A percentile compares a stretch with the other conserved stretches of the same genome.
phyloP scores from a whole-genome alignment of 352 stramenopile species.

The Globisporangium sylvaticum region DNA sequence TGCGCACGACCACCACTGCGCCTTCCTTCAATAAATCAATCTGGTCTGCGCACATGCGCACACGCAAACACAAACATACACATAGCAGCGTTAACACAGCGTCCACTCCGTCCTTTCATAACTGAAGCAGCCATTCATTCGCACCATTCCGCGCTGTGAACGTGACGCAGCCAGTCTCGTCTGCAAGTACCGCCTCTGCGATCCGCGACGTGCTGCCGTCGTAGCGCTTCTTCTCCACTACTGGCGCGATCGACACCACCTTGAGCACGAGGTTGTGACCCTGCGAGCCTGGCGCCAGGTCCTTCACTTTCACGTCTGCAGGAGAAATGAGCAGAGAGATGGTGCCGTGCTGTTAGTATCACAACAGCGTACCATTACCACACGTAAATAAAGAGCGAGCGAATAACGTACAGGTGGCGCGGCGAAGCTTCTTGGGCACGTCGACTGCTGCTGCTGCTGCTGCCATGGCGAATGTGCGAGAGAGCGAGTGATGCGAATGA shows the following conservation, averaged over 20 bases:
- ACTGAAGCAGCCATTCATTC: not conserved
- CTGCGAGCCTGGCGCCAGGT: constrained; percentile 66
- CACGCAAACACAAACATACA: not conserved
- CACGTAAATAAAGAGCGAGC: not conserved
- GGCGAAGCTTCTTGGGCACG: constrained; percentile 3
- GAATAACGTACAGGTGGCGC: not conserved
- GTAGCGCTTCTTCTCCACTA: constrained; percentile 66
- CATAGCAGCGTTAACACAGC: not conserved
- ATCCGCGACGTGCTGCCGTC: constrained; percentile 66
- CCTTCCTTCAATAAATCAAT: constrained; percentile 63
- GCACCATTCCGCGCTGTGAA: constrained; percentile 79
- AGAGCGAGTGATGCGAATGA: constrained; percentile 1
- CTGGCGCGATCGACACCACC: constrained; percentile 55
- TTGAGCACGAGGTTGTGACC: constrained; percentile 80
- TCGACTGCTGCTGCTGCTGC: constrained; percentile 5
- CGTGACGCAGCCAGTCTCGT: constrained; percentile 81
- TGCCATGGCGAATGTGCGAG: constrained; percentile 6
- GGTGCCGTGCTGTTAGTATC: not conserved
- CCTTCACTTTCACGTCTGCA: constrained; percentile 75
- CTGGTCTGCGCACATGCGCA: constrained; percentile 40
- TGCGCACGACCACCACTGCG: constrained; percentile 67
- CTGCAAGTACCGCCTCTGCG: constrained; percentile 68
- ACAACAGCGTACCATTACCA: not conserved
- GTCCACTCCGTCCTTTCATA: not conserved
- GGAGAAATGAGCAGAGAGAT: not conserved